Percentiles rank a stretch among this genome's conserved stretches.
Conservation (phyloP, 495 filamentous ascomycete species). For the Pyrenopolyporus hunteri region DNA sequence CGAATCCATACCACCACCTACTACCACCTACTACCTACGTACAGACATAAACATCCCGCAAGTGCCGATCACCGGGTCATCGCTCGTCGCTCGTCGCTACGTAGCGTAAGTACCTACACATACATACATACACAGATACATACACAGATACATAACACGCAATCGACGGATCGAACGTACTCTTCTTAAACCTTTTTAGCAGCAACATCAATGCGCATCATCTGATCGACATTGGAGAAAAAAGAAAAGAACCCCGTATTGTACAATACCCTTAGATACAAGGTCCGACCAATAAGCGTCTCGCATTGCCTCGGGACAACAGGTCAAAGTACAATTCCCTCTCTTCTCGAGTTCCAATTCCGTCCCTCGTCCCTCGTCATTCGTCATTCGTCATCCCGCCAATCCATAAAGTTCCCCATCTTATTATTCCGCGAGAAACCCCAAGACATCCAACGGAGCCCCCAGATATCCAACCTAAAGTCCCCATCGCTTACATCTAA, state of each 20-base stretch:
- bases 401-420: conserved; percentile 2
- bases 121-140: neutral
- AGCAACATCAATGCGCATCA: conserved; percentile 27
- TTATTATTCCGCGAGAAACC: conserved; percentile 7
- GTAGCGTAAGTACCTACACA: neutral
- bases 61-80: conserved; percentile 34
- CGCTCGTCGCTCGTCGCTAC: neutral
- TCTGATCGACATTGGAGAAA: conserved; percentile 34
- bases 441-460: conserved; percentile 8
- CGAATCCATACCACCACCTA: conserved; percentile 4
- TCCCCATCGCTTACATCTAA: conserved; percentile 1
- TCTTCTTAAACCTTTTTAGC: conserved; percentile 2
- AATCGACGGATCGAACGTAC: neutral
- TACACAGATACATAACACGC: too few species aligned
- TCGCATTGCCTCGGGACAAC: conserved; percentile 7
- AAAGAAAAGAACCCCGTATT: neutral
- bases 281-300: conserved; percentile 11
- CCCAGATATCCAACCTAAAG: conserved; percentile 10
- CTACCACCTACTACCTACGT: too few species aligned
- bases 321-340: conserved; percentile 7
- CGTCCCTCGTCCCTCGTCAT: neutral
- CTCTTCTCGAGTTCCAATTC: conserved; percentile 17
- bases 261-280: neutral
- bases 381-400: too few species aligned
- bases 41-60: too few species aligned